Evolutionary conservation across 1,284 basidiomycete species (phyloP).

Genomic region (Bjerkandera adusta): DNA sequence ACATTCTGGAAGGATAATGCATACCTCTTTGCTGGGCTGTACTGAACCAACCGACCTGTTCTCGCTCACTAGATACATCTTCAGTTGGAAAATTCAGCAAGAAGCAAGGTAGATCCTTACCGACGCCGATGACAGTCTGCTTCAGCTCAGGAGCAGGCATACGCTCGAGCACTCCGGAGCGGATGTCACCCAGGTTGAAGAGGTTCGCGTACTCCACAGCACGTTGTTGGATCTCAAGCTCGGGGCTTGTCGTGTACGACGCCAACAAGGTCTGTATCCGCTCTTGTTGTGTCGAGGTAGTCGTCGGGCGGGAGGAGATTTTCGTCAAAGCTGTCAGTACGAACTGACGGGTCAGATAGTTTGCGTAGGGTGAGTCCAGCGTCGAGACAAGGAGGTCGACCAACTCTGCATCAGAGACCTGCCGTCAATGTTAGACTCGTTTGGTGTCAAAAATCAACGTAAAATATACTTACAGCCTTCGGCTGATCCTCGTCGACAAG

Average conservation of each 20-base stretch:
- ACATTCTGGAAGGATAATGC: slow-evolving; percentile 17
- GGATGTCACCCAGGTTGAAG: slow-evolving; percentile 72
- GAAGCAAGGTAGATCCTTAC: slow-evolving; percentile 41
- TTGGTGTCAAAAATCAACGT: neutral
- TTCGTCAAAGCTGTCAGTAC: slow-evolving; percentile 91
- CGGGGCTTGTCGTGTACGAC: slow-evolving; percentile 79
- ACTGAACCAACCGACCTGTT: slow-evolving; percentile 93
- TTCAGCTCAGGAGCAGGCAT: slow-evolving; percentile 99
- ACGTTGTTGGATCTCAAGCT: slow-evolving; percentile 95
- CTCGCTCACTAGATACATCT: slow-evolving; percentile 69
- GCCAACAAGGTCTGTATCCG: slow-evolving; percentile 77
- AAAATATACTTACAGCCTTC: slow-evolving; percentile 51
- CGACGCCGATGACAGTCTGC: slow-evolving; percentile 88
- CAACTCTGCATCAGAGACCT: slow-evolving; percentile 82
- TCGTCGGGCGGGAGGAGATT: slow-evolving; percentile 77
- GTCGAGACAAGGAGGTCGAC: slow-evolving; percentile 87
- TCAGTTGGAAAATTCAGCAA: neutral
- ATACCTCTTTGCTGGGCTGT: slow-evolving; percentile 69
- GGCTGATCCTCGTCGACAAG: slow-evolving; percentile 86
- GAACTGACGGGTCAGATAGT: slow-evolving; percentile 90
- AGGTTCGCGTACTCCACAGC: slow-evolving; percentile 93
- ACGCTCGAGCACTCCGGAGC: slow-evolving; percentile 90
- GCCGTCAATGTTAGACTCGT: neutral
- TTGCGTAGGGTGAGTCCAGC: slow-evolving; percentile 93
- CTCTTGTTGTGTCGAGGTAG: slow-evolving; percentile 66